Conservation (phyloP, 2,329 filamentous ascomycete species). For the Colletotrichum tropicicola region DNA sequence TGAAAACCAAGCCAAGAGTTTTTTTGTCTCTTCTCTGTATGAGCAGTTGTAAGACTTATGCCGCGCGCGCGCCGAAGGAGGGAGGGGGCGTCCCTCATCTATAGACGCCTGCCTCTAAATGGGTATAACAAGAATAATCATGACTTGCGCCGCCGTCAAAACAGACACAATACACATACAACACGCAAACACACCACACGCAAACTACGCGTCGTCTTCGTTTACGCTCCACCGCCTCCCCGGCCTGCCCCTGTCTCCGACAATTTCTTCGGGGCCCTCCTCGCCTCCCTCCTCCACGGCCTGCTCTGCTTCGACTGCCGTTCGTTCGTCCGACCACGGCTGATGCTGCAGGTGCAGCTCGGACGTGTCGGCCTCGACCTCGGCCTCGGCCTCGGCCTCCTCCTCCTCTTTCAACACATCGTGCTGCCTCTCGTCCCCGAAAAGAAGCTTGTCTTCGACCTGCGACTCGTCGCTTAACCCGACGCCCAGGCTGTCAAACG, state of each 20-base stretch:
- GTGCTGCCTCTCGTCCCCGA: constrained; percentile 23
- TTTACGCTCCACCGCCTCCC: constrained; percentile 22
- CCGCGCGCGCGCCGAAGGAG: not conserved
- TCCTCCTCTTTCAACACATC: constrained; percentile 18
- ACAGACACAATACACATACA: not conserved
- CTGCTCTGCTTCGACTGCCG: not conserved
- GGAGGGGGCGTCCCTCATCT: not conserved
- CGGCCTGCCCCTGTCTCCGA: constrained; percentile 10
- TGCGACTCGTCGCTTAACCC: constrained; percentile 26
- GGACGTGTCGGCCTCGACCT: not conserved
- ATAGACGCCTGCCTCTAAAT: constrained; percentile 25
- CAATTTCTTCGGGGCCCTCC: too few species aligned
- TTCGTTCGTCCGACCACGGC: not conserved
- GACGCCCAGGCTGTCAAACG: constrained; percentile 47
- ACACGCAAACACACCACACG: too few species aligned
- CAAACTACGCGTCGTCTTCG: not conserved
- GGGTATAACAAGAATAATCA: constrained; percentile 31
- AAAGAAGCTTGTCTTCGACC: constrained; percentile 26
- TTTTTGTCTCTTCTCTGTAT: too few species aligned
- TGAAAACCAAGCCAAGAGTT: not conserved
- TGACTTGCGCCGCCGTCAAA: too few species aligned
- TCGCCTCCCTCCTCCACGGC: too few species aligned
- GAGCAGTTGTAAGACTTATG: constrained; percentile 22
- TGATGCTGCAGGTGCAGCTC: not conserved
- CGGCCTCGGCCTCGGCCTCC: constrained; percentile 4